Evolutionary conservation across 2,329 filamentous ascomycete species (phyloP).

Genomic region (Sclerotinia nivalis): DNA sequence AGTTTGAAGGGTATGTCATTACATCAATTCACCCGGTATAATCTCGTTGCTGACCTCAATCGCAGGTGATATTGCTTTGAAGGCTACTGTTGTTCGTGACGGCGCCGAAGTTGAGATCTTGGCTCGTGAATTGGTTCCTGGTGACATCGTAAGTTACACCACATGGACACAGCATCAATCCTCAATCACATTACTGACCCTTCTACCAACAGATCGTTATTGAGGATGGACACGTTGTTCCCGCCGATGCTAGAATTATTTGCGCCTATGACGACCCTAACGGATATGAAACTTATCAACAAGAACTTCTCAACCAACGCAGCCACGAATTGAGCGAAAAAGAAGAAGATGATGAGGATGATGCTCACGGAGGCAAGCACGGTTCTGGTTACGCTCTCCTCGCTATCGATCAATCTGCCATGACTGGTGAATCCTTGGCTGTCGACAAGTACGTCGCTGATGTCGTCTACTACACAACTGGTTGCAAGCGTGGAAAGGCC

Average conservation of each 20-base stretch:
- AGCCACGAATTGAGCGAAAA: slow-evolving; percentile 61
- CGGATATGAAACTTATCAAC: slow-evolving; percentile 66
- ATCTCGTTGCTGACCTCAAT: background rate
- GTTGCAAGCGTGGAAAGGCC: slow-evolving; percentile 78
- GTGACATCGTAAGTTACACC: slow-evolving; percentile 64
- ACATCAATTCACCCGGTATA: background rate
- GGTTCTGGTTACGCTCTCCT: slow-evolving; percentile 62
- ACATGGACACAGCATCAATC: background rate
- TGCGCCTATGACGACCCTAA: slow-evolving; percentile 70
- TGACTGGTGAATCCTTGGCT: slow-evolving; percentile 77
- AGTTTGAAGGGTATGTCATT: slow-evolving; percentile 56
- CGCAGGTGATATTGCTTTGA: slow-evolving; percentile 72
- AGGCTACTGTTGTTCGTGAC: slow-evolving; percentile 66
- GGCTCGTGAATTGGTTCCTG: slow-evolving; percentile 72
- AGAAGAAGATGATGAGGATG: slow-evolving; percentile 51
- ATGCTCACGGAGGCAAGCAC: slow-evolving; percentile 58
- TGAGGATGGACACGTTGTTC: slow-evolving; percentile 70
- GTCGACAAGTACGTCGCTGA: slow-evolving; percentile 80
- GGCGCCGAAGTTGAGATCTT: slow-evolving; percentile 68
- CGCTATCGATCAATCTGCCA: slow-evolving; percentile 76
- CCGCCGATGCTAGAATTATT: slow-evolving; percentile 70
- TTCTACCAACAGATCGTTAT: slow-evolving; percentile 56
- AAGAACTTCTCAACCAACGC: slow-evolving; percentile 62
- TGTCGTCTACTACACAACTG: slow-evolving; percentile 74
- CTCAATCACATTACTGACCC: background rate